These are phyloP conservation scores for Microsporum audouinii DNA, from an alignment of 2,329 filamentous ascomycete species.

Conservation along the genomic window DNA sequence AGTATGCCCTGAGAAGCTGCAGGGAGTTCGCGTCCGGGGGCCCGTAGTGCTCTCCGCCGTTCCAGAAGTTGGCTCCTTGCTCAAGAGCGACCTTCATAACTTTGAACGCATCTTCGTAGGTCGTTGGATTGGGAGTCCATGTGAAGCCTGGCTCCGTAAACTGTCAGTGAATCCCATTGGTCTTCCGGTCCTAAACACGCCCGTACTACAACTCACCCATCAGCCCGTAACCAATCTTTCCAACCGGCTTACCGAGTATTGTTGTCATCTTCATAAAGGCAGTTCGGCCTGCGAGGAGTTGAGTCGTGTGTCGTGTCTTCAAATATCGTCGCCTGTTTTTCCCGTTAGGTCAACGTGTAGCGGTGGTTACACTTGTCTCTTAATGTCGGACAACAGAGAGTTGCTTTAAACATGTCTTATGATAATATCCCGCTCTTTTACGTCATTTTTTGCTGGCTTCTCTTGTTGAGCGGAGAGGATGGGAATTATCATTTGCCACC, in stretches of 20 bases:
- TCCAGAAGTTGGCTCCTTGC: constrained; percentile 24
- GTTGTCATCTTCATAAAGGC: constrained; percentile 8
- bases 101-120: constrained; percentile 26
- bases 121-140: constrained; percentile 14
- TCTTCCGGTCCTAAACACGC: neutral
- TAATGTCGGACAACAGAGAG: neutral
- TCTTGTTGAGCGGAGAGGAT: neutral
- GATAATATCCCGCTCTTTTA: neutral
- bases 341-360: neutral
- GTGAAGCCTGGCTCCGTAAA: constrained; percentile 15
- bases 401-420: neutral
- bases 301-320: neutral
- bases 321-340: neutral
- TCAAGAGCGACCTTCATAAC: constrained; percentile 43
- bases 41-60: constrained; percentile 25
- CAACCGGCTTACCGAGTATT: constrained; percentile 18
- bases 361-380: neutral
- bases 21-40: constrained; percentile 21
- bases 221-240: constrained; percentile 18
- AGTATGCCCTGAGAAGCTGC: constrained; percentile 20
- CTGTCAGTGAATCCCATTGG: neutral
- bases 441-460: neutral
- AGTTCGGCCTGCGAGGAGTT: neutral
- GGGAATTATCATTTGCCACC: neutral
- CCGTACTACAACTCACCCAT: constrained; percentile 14